These are phyloP conservation scores for Acanthamoeba lenticulata DNA, from an alignment of 208 protist genomes.

Conservation along the genomic window DNA sequence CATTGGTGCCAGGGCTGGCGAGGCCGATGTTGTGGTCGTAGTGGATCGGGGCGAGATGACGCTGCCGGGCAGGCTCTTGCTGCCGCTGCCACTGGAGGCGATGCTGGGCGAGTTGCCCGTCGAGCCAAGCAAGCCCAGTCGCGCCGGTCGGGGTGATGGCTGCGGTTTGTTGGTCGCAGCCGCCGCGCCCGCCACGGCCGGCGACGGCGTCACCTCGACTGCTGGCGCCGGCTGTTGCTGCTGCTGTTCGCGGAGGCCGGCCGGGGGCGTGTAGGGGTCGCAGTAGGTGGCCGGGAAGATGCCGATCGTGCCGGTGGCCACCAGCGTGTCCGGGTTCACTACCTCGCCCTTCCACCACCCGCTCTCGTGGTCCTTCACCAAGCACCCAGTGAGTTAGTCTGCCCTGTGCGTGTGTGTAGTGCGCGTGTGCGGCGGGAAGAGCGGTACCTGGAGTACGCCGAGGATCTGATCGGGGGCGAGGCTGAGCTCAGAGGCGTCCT, in stretches of 20 bases:
- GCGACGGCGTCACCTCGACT: too few relatives aligned
- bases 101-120: neutral
- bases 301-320: neutral
- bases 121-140: too few relatives aligned
- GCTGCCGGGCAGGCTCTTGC: neutral
- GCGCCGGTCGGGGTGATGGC: too few relatives aligned
- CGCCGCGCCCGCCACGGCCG: too few relatives aligned
- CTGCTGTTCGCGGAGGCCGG: too few relatives aligned
- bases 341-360: neutral
- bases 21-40: too few relatives aligned
- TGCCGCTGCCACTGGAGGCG: neutral
- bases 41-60: too few relatives aligned
- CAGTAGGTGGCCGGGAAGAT: neutral
- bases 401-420: neutral
- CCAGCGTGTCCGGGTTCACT: neutral
- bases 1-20: neutral
- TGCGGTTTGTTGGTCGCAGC: too few relatives aligned
- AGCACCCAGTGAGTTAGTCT: neutral
- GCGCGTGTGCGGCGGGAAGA: too few relatives aligned
- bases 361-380: neutral
- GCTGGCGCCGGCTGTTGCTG: too few relatives aligned
- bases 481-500: neutral
- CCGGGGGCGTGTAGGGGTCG: neutral
- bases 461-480: neutral
- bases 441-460: neutral